phyloP scores from a whole-genome alignment of 2,329 filamentous ascomycete genomes.

The Tolypocladium inflatum region DNA sequence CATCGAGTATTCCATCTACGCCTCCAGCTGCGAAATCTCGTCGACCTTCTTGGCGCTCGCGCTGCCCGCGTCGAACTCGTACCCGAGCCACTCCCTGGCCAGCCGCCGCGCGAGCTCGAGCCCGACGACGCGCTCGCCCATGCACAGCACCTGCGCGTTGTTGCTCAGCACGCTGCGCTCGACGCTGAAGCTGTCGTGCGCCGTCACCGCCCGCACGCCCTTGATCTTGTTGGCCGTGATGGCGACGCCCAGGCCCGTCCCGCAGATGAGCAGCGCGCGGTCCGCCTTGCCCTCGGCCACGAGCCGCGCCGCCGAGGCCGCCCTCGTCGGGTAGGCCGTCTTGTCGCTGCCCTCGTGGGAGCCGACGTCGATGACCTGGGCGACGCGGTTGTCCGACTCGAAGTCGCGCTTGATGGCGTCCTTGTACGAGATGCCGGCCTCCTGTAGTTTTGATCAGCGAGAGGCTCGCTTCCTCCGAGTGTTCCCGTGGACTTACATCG shows the following conservation, averaged over 20 bases:
- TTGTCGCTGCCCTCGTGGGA: slow-evolving; percentile 58
- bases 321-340: slow-evolving; percentile 73
- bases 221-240: slow-evolving; percentile 85
- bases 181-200: slow-evolving; percentile 77
- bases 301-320: slow-evolving; percentile 59
- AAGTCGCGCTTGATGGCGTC: slow-evolving; percentile 67
- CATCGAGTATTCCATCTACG: neutral
- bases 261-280: slow-evolving; percentile 74
- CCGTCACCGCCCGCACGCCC: slow-evolving; percentile 78
- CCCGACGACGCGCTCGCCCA: slow-evolving; percentile 77
- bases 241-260: slow-evolving; percentile 78
- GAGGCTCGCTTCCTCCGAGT: neutral
- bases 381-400: slow-evolving; percentile 55
- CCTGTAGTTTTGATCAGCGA: slow-evolving; percentile 23
- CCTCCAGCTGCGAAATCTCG: slow-evolving; percentile 30
- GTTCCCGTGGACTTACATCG: slow-evolving; percentile 31
- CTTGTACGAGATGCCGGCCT: slow-evolving; percentile 73
- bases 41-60: slow-evolving; percentile 36
- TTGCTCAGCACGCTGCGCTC: slow-evolving; percentile 76
- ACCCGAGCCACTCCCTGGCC: slow-evolving; percentile 75
- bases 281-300: slow-evolving; percentile 58
- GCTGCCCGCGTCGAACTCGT: slow-evolving; percentile 59
- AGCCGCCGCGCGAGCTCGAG: slow-evolving; percentile 70
- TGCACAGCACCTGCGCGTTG: slow-evolving; percentile 78
- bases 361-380: slow-evolving; percentile 64